Evolutionary conservation across 805 yeast genomes (phyloP), one percentile per base, ranked within the genome.

Genomic region (Pichia occidentalis): DNA sequence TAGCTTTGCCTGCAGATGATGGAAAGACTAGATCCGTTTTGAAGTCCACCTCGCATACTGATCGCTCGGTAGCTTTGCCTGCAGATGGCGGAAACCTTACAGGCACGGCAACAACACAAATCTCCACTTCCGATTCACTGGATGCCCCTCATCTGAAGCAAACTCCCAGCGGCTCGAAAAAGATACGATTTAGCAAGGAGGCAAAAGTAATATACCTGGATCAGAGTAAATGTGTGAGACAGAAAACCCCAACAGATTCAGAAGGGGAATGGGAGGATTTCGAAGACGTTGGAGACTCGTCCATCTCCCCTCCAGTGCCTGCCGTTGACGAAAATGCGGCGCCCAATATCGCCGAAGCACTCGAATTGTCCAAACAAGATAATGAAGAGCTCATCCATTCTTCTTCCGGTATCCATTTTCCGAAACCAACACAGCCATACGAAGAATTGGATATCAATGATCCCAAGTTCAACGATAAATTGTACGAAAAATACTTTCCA

Each of bases 401-500:
- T 26, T 25, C 46, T 11, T 28, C 37, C 7, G 33, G 46, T 2
- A 77, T 84, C 3, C 94, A 84, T 58, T 84, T 85, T 48, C 74
- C 83, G 1, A 73, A 70, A 34, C 82, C 84, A 5, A 52, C 52
- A 2, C 52, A 53, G 14, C 47, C 59, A 11, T 43, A 51, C 32
- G 60, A 59, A 27, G 47, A 49, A 25, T 37, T 59, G 11, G 87
- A 84, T 48, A 57, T 85, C 5, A 66, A 82, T 51, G 95, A 82
- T 57, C 92, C 94, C 1, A 70, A 80, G 9, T 88, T 88, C 56
- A 71, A 77, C 47, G 78, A 78, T 20, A 80, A 86, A 52, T 63
- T 92, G 36, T 92, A 87, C 51, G 82, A 77, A 19, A 84, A 83
- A 53, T 90, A 76, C 61, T 92, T 79, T 61, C 97, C 99, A 1